These are phyloP conservation scores for Cordyceps sp. DNA, from an alignment of 2,329 filamentous ascomycete species.

Conservation along the genomic window DNA sequence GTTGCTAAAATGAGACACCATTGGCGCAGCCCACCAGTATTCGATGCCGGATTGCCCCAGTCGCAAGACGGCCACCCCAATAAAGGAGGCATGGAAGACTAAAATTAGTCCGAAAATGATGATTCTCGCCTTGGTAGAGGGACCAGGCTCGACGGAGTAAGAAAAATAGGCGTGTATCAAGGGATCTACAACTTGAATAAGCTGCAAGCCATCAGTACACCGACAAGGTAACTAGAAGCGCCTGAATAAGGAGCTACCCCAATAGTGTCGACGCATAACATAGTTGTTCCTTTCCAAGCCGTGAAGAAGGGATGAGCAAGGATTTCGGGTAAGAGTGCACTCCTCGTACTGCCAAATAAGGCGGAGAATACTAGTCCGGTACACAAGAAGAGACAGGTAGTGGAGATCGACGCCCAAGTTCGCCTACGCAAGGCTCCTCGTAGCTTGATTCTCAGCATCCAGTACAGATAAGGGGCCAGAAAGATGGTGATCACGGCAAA, in stretches of 20 bases:
- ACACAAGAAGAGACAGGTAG: not conserved
- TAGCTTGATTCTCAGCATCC: not conserved
- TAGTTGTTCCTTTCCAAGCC: not conserved
- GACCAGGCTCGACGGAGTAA: not conserved
- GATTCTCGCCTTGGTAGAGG: not conserved
- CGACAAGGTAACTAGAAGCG: not conserved
- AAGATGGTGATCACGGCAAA: no score
- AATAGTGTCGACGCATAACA: not conserved
- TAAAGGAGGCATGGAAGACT: not conserved
- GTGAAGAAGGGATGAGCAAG: constrained; percentile 1
- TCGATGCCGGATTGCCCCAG: not conserved
- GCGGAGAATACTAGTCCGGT: not conserved
- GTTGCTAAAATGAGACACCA: not conserved
- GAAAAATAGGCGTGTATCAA: not conserved
- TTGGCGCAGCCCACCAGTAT: not conserved
- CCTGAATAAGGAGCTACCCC: not conserved
- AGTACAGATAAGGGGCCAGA: no score
- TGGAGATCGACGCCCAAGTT: not conserved
- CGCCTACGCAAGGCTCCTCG: constrained; percentile 1
- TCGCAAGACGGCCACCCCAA: not conserved
- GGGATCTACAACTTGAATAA: constrained; percentile 1
- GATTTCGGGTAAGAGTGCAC: not conserved
- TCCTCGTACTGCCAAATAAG: not conserved
- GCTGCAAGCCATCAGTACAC: not conserved
- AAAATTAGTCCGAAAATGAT: not conserved